A percentile compares a stretch with the other conserved stretches of the same genome.
These are phyloP conservation scores for Syzygium syzygioides DNA, from an alignment of 441 rosid species.

Conservation along the genomic window DNA sequence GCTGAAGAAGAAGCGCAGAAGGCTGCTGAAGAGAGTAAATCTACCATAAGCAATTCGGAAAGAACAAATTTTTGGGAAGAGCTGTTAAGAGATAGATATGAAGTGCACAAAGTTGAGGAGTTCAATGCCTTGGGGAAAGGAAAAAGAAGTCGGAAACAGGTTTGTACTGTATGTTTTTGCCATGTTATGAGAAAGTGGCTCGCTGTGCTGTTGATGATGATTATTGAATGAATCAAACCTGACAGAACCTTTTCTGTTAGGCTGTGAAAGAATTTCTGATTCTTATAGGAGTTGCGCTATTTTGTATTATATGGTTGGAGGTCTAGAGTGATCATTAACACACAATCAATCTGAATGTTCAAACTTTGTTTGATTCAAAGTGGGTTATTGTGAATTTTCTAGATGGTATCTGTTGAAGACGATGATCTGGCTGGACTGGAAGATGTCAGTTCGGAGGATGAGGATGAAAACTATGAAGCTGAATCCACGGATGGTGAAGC, in stretches of 20 bases:
- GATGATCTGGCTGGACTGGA: slow-evolving; percentile 99
- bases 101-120: slow-evolving; percentile 79
- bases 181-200: neutral
- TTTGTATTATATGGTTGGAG: neutral
- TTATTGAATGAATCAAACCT: neutral
- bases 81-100: slow-evolving; percentile 71
- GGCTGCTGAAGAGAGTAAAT: slow-evolving; percentile 48
- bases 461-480: slow-evolving; percentile 96
- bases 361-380: slow-evolving; percentile 1
- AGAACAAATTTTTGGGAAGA: slow-evolving; percentile 91
- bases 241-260: neutral
- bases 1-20: slow-evolving; percentile 63
- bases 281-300: neutral
- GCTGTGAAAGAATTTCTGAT: neutral
- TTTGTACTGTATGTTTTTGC: slow-evolving; percentile 12
- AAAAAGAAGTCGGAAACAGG: slow-evolving; percentile 96
- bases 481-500: slow-evolving; percentile 83
- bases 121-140: slow-evolving; percentile 84
- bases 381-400: slow-evolving; percentile 6
- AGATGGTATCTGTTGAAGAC: slow-evolving; percentile 98
- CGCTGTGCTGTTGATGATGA: neutral
- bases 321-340: neutral
- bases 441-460: slow-evolving; percentile 93
- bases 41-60: slow-evolving; percentile 48
- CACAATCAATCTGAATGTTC: neutral